Conservation (phyloP, 768 basidiomycete species). For the Hygrocybe coccinea region DNA sequence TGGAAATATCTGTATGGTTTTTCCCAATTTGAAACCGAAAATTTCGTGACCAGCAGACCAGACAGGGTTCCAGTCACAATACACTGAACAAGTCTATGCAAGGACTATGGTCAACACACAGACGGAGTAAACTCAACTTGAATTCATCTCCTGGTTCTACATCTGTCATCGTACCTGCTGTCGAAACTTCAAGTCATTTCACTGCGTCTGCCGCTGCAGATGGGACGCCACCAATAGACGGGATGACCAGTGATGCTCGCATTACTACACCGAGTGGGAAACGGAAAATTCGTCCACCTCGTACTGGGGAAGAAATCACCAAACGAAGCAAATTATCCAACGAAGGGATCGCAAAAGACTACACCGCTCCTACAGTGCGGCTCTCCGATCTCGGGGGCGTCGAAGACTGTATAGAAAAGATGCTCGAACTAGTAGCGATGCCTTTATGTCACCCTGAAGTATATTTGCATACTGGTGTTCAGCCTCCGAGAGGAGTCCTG, state of each 20-base stretch:
- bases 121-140: conserved; percentile 62
- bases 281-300: conserved; percentile 56
- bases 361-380: conserved; percentile 67
- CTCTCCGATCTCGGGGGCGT: conserved; percentile 87
- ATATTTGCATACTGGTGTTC: conserved; percentile 88
- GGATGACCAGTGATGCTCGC: neutral
- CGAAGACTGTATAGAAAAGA: conserved; percentile 79
- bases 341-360: conserved; percentile 50
- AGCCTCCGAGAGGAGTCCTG: conserved; percentile 86
- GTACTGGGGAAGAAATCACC: conserved; percentile 47
- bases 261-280: conserved; percentile 32
- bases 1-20: neutral
- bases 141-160: conserved; percentile 37
- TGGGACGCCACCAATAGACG: neutral
- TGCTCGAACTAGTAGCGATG: conserved; percentile 95
- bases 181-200: conserved; percentile 12
- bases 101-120: conserved; percentile 67
- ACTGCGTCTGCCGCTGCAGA: neutral
- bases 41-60: conserved; percentile 22
- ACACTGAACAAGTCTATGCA: conserved; percentile 75
- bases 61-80: conserved; percentile 73
- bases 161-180: conserved; percentile 16
- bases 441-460: conserved; percentile 94
- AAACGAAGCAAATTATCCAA: conserved; percentile 51
- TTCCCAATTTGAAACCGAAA: neutral